Evolutionary conservation across 1,284 basidiomycete genomes (phyloP).

Genomic region (Laetiporus sulphureus): DNA sequence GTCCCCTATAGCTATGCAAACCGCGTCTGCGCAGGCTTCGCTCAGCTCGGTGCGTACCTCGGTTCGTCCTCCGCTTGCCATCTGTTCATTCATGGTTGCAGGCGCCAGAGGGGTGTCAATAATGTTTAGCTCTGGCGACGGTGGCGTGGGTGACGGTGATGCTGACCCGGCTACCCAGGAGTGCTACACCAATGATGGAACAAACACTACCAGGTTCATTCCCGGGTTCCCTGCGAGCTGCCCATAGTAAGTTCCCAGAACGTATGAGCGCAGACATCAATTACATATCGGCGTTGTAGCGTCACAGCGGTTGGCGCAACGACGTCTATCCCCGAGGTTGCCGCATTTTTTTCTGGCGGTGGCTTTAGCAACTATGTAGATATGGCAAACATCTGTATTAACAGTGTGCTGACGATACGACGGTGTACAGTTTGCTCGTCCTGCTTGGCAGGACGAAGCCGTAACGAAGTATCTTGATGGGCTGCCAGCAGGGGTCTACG

Average conservation of each 20-base stretch:
- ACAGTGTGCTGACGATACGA: not conserved
- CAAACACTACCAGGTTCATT: conserved; percentile 46
- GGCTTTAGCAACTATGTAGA: conserved; percentile 52
- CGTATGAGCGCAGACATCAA: not conserved
- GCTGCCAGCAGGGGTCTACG: conserved; percentile 40
- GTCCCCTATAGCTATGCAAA: conserved; percentile 56
- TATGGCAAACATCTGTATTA: conserved; percentile 10
- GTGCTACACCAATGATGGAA: conserved; percentile 57
- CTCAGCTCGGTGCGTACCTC: conserved; percentile 46
- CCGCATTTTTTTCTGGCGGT: conserved; percentile 54
- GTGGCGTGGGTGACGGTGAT: conserved; percentile 61
- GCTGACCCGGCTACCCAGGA: conserved; percentile 38
- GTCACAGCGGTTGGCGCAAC: conserved; percentile 61
- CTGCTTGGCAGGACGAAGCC: conserved; percentile 43
- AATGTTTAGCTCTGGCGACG: conserved; percentile 60
- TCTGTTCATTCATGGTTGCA: too few species aligned
- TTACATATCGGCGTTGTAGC: conserved; percentile 16
- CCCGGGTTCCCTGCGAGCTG: conserved; percentile 55
- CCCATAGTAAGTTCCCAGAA: conserved; percentile 32
- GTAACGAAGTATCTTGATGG: conserved; percentile 36
- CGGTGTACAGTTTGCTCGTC: conserved; percentile 41
- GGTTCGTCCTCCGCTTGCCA: too few species aligned
- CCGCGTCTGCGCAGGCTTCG: conserved; percentile 58
- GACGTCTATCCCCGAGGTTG: conserved; percentile 47
- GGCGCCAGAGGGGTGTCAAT: conserved; percentile 61